Conservation (phyloP, 352 stramenopile genomes). For the Globisporangium nodosum region DNA sequence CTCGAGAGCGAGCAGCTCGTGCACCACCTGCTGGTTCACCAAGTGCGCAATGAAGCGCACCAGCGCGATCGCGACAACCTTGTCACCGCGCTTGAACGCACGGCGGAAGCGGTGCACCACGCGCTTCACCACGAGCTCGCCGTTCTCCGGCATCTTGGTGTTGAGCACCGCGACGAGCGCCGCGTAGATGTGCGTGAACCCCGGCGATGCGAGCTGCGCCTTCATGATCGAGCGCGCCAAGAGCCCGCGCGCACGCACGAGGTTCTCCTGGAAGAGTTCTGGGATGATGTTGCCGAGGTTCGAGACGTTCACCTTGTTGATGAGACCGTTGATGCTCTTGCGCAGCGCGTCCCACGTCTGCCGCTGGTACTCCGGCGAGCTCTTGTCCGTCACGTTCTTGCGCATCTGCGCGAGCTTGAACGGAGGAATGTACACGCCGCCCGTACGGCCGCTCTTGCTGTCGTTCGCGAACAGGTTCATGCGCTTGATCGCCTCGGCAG, state of each 20-base stretch:
- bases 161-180: slow-evolving; percentile 97
- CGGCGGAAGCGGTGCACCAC: slow-evolving; percentile 94
- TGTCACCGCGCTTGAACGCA: slow-evolving; percentile 96
- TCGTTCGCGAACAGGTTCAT: slow-evolving; percentile 38
- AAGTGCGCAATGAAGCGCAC: slow-evolving; percentile 98
- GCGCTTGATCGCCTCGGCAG: slow-evolving; percentile 10
- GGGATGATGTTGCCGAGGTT: slow-evolving; percentile 96
- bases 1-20: slow-evolving; percentile 97
- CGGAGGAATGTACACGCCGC: slow-evolving; percentile 90
- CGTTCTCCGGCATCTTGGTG: slow-evolving; percentile 98
- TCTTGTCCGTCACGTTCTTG: slow-evolving; percentile 45
- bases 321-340: slow-evolving; percentile 97
- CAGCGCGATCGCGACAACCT: slow-evolving; percentile 92
- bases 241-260: slow-evolving; percentile 94
- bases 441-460: slow-evolving; percentile 55
- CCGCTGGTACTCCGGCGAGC: slow-evolving; percentile 82
- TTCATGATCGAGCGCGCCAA: slow-evolving; percentile 94
- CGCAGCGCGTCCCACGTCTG: slow-evolving; percentile 95
- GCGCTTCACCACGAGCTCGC: slow-evolving; percentile 92
- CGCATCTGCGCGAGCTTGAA: slow-evolving; percentile 88
- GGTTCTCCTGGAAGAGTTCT: slow-evolving; percentile 96
- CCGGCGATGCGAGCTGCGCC: slow-evolving; percentile 93
- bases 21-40: slow-evolving; percentile 97
- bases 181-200: slow-evolving; percentile 97
- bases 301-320: slow-evolving; percentile 94